phyloP scores from a whole-genome alignment of 2,329 filamentous ascomycete species.

The Ceratocystis cacaofunesta region DNA sequence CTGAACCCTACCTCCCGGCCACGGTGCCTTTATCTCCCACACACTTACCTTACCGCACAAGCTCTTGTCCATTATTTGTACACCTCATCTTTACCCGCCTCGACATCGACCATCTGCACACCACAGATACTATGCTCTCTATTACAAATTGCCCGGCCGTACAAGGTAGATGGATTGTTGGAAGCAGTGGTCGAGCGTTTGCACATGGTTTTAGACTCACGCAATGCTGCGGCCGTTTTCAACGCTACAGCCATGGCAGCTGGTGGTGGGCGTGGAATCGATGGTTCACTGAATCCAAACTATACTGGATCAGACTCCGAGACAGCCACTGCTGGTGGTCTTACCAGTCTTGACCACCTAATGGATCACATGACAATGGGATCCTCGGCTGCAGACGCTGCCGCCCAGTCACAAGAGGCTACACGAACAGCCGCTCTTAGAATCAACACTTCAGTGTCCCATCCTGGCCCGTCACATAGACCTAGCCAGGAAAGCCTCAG shows the following conservation, averaged over 20 bases:
- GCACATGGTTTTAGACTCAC: conserved; percentile 75
- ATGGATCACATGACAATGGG: conserved; percentile 12
- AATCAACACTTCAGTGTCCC: conserved; percentile 34
- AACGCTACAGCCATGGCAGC: conserved; percentile 97
- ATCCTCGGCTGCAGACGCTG: background rate
- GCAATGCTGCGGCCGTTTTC: conserved; percentile 93
- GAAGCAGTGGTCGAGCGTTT: conserved; percentile 87
- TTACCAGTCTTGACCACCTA: conserved; percentile 10
- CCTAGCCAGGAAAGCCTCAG: conserved; percentile 36
- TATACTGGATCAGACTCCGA: conserved; percentile 34
- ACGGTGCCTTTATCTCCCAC: conserved; percentile 79
- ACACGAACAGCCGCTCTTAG: conserved; percentile 29
- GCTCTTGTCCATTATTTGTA: conserved; percentile 87
- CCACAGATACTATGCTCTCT: conserved; percentile 93
- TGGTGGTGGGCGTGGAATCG: conserved; percentile 73
- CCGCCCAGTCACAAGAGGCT: conserved; percentile 17
- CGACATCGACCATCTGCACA: conserved; percentile 65
- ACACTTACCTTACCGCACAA: conserved; percentile 78
- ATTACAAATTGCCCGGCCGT: conserved; percentile 81
- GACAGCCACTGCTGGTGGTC: conserved; percentile 20
- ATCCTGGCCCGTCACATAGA: conserved; percentile 20
- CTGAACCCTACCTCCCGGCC: conserved; percentile 54
- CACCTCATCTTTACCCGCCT: conserved; percentile 70
- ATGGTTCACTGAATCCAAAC: conserved; percentile 49
- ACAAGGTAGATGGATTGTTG: conserved; percentile 79